Conservation (phyloP, 2,329 filamentous ascomycete genomes). For the Pestalotiopsis sp. region DNA sequence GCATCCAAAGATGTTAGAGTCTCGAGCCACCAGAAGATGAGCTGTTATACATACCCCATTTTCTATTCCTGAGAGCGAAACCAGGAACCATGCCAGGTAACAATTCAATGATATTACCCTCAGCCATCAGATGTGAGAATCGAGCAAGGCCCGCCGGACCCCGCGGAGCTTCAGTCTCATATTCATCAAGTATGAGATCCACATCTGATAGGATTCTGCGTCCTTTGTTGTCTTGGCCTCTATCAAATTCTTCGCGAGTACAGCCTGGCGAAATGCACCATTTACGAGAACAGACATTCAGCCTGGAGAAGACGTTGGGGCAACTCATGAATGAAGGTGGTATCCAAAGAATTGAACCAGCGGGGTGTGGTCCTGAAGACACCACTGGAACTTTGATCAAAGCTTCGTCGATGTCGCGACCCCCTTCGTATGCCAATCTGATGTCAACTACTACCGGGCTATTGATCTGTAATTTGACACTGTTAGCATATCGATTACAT, state of each 20-base stretch:
- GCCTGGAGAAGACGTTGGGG: neutral
- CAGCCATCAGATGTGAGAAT: neutral
- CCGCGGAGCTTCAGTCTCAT: neutral
- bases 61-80: neutral
- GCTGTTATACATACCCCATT: neutral
- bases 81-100: neutral
- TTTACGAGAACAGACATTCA: neutral
- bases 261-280: neutral
- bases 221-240: no score
- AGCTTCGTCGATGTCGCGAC: neutral
- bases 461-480: neutral
- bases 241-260: no score
- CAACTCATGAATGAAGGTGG: no score
- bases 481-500: neutral
- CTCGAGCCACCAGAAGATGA: neutral
- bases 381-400: neutral
- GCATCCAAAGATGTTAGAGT: neutral
- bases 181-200: neutral
- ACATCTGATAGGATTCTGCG: neutral
- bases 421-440: neutral
- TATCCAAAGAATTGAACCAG: no score
- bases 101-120: neutral
- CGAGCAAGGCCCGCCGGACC: neutral
- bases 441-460: neutral
- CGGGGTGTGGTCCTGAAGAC: no score